A percentile compares a stretch with the other conserved stretches of the same genome.
Conservation (phyloP, 805 yeast genomes). For the Candida namnaoensis region DNA sequence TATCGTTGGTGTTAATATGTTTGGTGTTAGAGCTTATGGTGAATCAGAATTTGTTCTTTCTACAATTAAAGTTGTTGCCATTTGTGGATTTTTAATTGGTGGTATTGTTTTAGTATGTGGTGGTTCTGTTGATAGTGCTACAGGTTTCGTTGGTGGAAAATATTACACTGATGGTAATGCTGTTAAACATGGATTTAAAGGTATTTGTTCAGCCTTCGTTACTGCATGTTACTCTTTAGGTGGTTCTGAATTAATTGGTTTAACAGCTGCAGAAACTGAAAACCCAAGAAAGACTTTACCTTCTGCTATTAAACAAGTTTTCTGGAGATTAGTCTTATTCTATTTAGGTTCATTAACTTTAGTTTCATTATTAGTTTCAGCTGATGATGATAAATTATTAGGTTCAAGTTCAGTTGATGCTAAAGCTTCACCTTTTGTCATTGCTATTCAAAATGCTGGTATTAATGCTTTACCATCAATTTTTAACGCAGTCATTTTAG, state of each 20-base stretch:
- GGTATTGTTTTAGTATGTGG: slow-evolving; percentile 43
- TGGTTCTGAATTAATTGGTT: slow-evolving; percentile 67
- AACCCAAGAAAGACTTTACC: slow-evolving; percentile 51
- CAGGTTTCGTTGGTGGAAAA: slow-evolving; percentile 28
- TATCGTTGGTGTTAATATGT: slow-evolving; percentile 39
- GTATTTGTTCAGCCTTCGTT: slow-evolving; percentile 51
- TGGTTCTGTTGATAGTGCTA: slow-evolving; percentile 16
- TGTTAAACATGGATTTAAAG: slow-evolving; percentile 38
- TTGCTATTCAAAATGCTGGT: slow-evolving; percentile 31
- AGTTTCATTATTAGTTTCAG: slow-evolving; percentile 40
- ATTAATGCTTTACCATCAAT: slow-evolving; percentile 27
- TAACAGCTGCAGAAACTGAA: slow-evolving; percentile 70
- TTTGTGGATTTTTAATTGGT: slow-evolving; percentile 43
- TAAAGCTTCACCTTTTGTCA: slow-evolving; percentile 39
- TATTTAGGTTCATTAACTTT: slow-evolving; percentile 35
- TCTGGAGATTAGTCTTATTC: slow-evolving; percentile 44
- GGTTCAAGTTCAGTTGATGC: slow-evolving; percentile 20
- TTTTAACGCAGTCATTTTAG: slow-evolving; percentile 31
- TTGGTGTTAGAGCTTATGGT: slow-evolving; percentile 49
- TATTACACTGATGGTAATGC: slow-evolving; percentile 55
- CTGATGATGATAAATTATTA: slow-evolving; percentile 25
- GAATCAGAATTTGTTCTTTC: slow-evolving; percentile 45
- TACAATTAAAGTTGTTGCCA: slow-evolving; percentile 37
- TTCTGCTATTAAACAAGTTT: slow-evolving; percentile 44
- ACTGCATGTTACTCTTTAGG: slow-evolving; percentile 73